A percentile compares a stretch with the other conserved stretches of the same genome.
Conservation (phyloP, 768 basidiomycete genomes). For the Leccinellum rugosiceps region DNA sequence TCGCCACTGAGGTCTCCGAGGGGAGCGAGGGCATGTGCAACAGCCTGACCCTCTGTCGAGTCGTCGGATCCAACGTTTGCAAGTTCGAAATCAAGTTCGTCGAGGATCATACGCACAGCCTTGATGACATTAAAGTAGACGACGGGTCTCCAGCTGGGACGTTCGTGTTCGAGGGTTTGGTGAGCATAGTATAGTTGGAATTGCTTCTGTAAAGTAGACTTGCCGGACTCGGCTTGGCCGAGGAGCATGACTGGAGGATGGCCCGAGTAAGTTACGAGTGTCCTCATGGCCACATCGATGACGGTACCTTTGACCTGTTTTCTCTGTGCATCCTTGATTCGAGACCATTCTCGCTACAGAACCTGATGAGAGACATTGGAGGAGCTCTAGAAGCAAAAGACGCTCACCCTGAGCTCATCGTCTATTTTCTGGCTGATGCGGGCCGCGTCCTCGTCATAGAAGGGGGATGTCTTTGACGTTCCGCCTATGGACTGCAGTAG, state of each 20-base stretch:
- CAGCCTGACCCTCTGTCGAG: slow-evolving; percentile 31
- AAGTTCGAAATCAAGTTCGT: slow-evolving; percentile 64
- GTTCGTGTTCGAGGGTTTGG: slow-evolving; percentile 63
- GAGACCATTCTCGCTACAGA: slow-evolving; percentile 46
- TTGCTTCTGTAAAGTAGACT: slow-evolving; percentile 83
- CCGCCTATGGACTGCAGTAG: slow-evolving; percentile 31
- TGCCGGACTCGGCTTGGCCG: slow-evolving; percentile 79
- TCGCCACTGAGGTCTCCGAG: slow-evolving; percentile 40
- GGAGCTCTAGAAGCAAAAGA: background rate
- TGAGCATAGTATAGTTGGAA: slow-evolving; percentile 81
- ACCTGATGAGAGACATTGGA: slow-evolving; percentile 5
- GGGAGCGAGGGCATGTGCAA: slow-evolving; percentile 29
- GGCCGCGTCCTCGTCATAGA: slow-evolving; percentile 43
- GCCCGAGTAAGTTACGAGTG: slow-evolving; percentile 3
- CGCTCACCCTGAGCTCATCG: slow-evolving; percentile 50
- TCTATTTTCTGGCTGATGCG: slow-evolving; percentile 52
- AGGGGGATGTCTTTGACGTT: slow-evolving; percentile 30
- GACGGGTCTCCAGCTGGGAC: slow-evolving; percentile 73
- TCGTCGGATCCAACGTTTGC: slow-evolving; percentile 28
- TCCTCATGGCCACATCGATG: background rate
- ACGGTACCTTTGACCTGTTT: slow-evolving; percentile 53
- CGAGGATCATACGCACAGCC: slow-evolving; percentile 70
- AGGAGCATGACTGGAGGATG: slow-evolving; percentile 58
- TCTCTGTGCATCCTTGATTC: slow-evolving; percentile 43
- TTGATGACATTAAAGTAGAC: slow-evolving; percentile 84